These are phyloP conservation scores for Penicillium sp. DNA, from an alignment of 2,329 filamentous ascomycete genomes.

Conservation along the genomic window DNA sequence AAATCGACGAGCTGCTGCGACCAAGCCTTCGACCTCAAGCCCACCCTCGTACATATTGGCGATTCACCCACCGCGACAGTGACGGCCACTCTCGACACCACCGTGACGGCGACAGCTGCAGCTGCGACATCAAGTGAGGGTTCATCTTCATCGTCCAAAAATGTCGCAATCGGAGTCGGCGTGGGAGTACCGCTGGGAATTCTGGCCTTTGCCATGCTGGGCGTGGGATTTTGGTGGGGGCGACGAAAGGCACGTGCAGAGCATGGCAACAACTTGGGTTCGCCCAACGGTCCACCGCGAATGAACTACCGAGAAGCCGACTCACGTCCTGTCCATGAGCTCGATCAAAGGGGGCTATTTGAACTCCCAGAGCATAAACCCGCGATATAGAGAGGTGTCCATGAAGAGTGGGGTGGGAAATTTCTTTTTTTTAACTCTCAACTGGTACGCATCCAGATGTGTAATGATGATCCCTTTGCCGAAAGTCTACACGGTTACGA, in stretches of 20 bases:
- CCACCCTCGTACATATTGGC: neutral
- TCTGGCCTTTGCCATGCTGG: conserved; percentile 2
- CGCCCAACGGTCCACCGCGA: neutral
- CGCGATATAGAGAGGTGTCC: neutral
- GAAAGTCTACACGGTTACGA: too few relatives aligned
- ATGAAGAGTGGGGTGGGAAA: neutral
- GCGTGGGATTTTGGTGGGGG: conserved; percentile 5
- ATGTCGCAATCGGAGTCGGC: conserved; percentile 2
- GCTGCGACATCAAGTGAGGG: too few relatives aligned
- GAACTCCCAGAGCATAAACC: neutral
- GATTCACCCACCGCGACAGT: too few relatives aligned
- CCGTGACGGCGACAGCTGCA: neutral
- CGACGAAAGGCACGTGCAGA: neutral
- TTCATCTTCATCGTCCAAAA: neutral
- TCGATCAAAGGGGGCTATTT: neutral
- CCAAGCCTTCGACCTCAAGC: neutral
- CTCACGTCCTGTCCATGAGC: neutral
- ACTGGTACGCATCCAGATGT: too few relatives aligned
- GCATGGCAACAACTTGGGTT: neutral
- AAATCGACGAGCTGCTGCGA: neutral
- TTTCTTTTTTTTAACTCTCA: too few relatives aligned
- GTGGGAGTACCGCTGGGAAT: conserved; percentile 3
- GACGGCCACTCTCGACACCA: neutral
- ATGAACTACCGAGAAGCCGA: neutral
- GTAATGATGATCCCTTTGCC: too few relatives aligned